These are phyloP conservation scores for Marasmius sp. DNA, from an alignment of 1,284 basidiomycete genomes.

Conservation along the genomic window DNA sequence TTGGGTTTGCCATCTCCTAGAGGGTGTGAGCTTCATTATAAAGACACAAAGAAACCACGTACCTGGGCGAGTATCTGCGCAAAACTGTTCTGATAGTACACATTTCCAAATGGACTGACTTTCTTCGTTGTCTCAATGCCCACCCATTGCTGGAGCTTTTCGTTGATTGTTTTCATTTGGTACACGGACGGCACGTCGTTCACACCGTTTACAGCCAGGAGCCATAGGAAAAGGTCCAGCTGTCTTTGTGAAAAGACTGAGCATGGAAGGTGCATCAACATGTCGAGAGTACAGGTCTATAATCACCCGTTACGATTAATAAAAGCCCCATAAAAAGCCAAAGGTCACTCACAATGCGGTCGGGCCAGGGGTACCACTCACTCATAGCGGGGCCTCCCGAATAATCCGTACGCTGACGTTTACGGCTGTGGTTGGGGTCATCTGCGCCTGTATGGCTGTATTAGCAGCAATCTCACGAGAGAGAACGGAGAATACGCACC, in stretches of 20 bases:
- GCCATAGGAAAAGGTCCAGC: slow-evolving; percentile 31
- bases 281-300: slow-evolving; percentile 32
- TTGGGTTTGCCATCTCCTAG: neutral
- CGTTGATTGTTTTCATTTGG: neutral
- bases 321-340: neutral
- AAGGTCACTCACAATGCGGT: neutral
- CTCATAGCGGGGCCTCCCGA: neutral
- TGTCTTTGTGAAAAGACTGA: slow-evolving; percentile 32
- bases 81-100: neutral
- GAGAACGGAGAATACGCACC: neutral
- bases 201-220: slow-evolving; percentile 26
- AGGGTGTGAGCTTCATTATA: no score
- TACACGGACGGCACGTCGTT: slow-evolving; percentile 27
- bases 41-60: no score
- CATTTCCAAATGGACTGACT: neutral
- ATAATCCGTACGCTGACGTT: neutral
- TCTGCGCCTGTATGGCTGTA: neutral
- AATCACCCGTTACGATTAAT: neutral
- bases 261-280: slow-evolving; percentile 32
- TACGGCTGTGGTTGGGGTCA: neutral
- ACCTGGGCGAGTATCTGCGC: slow-evolving; percentile 35
- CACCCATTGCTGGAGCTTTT: neutral
- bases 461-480: neutral
- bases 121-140: neutral
- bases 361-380: neutral